phyloP scores from a whole-genome alignment of 345 rosid genomes.

The Populus tremula region DNA sequence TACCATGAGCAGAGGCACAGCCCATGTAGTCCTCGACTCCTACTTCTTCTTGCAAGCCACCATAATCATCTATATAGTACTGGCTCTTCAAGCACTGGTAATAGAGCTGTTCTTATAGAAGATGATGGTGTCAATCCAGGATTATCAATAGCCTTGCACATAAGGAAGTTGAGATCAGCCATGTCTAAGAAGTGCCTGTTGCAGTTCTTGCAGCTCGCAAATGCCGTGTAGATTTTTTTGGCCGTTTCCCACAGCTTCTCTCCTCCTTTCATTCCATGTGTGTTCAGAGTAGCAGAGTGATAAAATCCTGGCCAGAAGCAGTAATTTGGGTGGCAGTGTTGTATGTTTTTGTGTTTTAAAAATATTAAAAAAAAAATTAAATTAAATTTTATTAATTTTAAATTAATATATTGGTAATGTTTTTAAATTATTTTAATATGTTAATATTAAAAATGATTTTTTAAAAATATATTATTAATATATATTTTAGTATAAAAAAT shows the following conservation, averaged over 20 bases:
- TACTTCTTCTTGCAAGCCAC: conserved; percentile 12
- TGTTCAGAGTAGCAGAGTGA: conserved; percentile 65
- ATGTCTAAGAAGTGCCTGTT: conserved; percentile 78
- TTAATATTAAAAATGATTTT: too few relatives aligned
- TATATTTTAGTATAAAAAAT: too few relatives aligned
- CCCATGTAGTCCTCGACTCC: conserved; percentile 62
- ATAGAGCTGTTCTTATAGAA: conserved; percentile 55
- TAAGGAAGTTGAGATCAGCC: conserved; percentile 71
- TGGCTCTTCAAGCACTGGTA: conserved; percentile 69
- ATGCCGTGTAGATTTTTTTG: conserved; percentile 43
- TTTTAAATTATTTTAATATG: too few relatives aligned
- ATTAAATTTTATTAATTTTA: too few relatives aligned
- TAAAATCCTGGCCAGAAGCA: conserved; percentile 53
- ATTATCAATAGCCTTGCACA: conserved; percentile 80
- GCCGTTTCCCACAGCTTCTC: conserved; percentile 73
- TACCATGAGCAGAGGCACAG: conserved; percentile 67
- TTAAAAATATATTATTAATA: too few relatives aligned
- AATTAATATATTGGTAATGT: too few relatives aligned
- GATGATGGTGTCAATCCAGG: conserved; percentile 69
- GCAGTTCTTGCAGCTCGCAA: conserved; percentile 46
- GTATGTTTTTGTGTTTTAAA: too few relatives aligned
- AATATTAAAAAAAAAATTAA: too few relatives aligned
- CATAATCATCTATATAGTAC: conserved; percentile 40
- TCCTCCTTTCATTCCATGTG: conserved; percentile 51
- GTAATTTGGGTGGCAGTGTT: neutral